These are phyloP conservation scores for Fragilaria crotonensis DNA, from an alignment of 108 stramenopile species.

Conservation along the genomic window DNA sequence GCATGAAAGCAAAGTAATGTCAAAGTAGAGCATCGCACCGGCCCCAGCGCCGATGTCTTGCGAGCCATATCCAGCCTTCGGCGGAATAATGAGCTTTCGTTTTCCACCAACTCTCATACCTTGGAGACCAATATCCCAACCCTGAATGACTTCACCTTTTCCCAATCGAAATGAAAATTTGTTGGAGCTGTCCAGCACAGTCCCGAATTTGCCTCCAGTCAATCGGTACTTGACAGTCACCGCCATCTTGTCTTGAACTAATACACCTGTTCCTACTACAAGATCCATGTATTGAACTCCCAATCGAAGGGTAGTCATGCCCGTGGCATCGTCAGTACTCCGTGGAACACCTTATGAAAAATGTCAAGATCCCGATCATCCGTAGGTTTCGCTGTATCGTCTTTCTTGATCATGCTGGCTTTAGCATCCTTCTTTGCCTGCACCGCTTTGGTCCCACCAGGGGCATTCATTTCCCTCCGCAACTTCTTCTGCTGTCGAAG, in stretches of 20 bases:
- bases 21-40: conserved; percentile 48
- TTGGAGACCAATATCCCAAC: conserved; percentile 70
- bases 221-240: conserved; percentile 39
- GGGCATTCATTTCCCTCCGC: conserved; percentile 9
- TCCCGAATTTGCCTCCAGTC: conserved; percentile 23
- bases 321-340: not conserved
- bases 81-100: conserved; percentile 66
- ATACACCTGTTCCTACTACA: conserved; percentile 32
- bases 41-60: conserved; percentile 54
- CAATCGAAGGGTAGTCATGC: not conserved
- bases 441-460: conserved; percentile 1
- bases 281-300: conserved; percentile 41
- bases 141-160: conserved; percentile 63
- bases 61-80: conserved; percentile 64
- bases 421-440: not conserved
- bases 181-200: conserved; percentile 38
- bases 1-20: conserved; percentile 22
- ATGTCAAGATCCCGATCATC: not conserved
- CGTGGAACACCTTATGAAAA: not conserved
- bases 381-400: not conserved
- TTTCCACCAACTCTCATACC: conserved; percentile 79
- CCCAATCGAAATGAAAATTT: conserved; percentile 52
- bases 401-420: not conserved
- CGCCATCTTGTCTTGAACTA: conserved; percentile 25
- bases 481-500: conserved; percentile 11